A percentile compares a stretch with the other conserved stretches of the same genome.
These are phyloP conservation scores for Sclerotinia trifoliorum DNA, from an alignment of 2,329 filamentous ascomycete genomes.

Conservation along the genomic window DNA sequence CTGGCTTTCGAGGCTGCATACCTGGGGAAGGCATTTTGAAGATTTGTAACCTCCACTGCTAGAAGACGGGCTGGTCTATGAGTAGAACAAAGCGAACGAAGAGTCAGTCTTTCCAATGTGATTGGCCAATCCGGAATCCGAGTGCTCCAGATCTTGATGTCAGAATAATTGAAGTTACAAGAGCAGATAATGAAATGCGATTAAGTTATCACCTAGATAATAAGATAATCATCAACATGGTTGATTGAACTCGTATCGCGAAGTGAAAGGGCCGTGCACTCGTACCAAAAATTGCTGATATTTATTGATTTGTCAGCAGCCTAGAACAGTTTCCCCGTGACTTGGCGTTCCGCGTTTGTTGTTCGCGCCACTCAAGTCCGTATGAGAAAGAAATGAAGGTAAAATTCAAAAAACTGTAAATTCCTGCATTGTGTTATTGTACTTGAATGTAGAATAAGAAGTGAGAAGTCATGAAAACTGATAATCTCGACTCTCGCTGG, in stretches of 20 bases:
- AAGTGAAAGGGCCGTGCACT: no score
- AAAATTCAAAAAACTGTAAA: neutral
- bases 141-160: neutral
- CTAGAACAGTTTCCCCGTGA: neutral
- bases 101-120: neutral
- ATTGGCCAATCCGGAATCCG: neutral
- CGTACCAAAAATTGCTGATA: no score
- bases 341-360: neutral
- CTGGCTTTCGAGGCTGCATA: slow-evolving; percentile 39
- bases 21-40: slow-evolving; percentile 44
- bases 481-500: neutral
- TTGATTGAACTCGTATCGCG: no score
- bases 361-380: slow-evolving; percentile 10
- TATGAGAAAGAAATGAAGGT: neutral
- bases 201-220: neutral
- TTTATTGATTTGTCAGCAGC: neutral
- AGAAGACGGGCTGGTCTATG: neutral
- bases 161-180: neutral
- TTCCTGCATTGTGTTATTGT: neutral
- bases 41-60: neutral
- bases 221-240: neutral
- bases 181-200: neutral
- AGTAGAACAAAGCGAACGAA: neutral
- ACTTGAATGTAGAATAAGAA: neutral
- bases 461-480: slow-evolving; percentile 13